A percentile compares a stretch with the other conserved stretches of the same genome.
These are phyloP conservation scores for Cichorium intybus DNA, from an alignment of 140 eudicot genomes.

Conservation along the genomic window DNA sequence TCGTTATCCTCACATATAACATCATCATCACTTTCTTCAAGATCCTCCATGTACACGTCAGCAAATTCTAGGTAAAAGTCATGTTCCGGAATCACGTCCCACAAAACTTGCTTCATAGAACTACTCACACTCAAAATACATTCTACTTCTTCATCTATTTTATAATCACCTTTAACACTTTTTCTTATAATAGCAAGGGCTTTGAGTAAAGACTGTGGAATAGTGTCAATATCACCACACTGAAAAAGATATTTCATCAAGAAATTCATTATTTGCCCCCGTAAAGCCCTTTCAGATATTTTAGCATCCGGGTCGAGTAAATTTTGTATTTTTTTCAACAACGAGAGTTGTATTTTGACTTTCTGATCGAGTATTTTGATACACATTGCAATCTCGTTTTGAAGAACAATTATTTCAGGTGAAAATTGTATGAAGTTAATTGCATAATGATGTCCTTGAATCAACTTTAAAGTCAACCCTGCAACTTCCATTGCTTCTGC, in stretches of 20 bases:
- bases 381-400: conserved; percentile 57
- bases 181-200: conserved; percentile 39
- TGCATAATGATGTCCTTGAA: conserved; percentile 26
- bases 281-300: conserved; percentile 27
- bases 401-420: conserved; percentile 43
- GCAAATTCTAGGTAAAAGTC: conserved; percentile 65
- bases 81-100: conserved; percentile 46
- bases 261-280: conserved; percentile 36
- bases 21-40: conserved; percentile 41
- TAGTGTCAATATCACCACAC: conserved; percentile 68
- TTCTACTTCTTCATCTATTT: conserved; percentile 59
- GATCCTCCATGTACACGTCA: conserved; percentile 63
- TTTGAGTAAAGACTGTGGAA: conserved; percentile 45
- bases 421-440: conserved; percentile 40
- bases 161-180: conserved; percentile 15
- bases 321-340: conserved; percentile 34
- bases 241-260: conserved; percentile 74
- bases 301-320: conserved; percentile 42
- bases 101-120: conserved; percentile 60
- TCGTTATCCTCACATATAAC: conserved; percentile 29
- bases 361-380: conserved; percentile 39
- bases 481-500: conserved; percentile 66
- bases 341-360: conserved; percentile 25
- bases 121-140: conserved; percentile 56
- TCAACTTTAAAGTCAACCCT: conserved; percentile 42